Base-by-base conservation (phyloP, 352 stramenopile genomes). In the Globisporangium megalacanthum region DNA sequence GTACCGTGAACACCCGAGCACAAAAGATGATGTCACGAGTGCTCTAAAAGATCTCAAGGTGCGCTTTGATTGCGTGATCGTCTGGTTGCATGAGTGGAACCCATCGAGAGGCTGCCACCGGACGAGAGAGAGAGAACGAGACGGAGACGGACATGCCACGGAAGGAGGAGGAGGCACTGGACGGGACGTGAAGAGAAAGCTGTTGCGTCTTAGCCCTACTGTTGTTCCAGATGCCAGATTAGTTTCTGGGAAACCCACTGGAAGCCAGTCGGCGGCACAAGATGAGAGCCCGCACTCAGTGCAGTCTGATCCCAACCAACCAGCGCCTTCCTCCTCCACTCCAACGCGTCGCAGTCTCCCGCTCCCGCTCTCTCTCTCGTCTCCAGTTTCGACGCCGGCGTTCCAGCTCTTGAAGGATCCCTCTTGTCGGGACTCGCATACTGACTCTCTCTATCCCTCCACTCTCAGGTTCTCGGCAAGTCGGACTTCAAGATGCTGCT, bases 401-500 rank as follows among this genome's bases (percentile, higher is more conserved):
- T 3, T 33, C 48, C 48, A 41, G 15, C 8, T 9, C 20, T 11
- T 13, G 10, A 33, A 36, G 42, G 39, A 5, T 22, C 17, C 11
- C 17, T 45, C n/a, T n/a, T 13, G 5, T 50, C 19, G 0, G 15
- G 37, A 49, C 35, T 44, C 35, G 1, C 49, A 13, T 9, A 20
- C 49, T 46, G 33, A 54, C 31, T n/a, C 1, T 15, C 11, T 37
- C 49, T 17, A 53, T 49, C 1, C 29, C 9, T 44, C 0, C 68
- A 90, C 81, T 81, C 99, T 9, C 80, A 95, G 85, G 85, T 99
- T 9, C 80, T 99, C 14, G 97, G 98, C 50, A 99, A 99, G 54
- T 69, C 74, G 7, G 98, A 99, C 61, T 99, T 99, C 58, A 99
- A 98, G 71, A 75, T 74, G 25, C 64, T 99, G 20, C 71, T 99